Evolutionary conservation across 495 filamentous ascomycete genomes (phyloP), one percentile per base, ranked within the genome.

Genomic region (Podospora fimiseda): DNA sequence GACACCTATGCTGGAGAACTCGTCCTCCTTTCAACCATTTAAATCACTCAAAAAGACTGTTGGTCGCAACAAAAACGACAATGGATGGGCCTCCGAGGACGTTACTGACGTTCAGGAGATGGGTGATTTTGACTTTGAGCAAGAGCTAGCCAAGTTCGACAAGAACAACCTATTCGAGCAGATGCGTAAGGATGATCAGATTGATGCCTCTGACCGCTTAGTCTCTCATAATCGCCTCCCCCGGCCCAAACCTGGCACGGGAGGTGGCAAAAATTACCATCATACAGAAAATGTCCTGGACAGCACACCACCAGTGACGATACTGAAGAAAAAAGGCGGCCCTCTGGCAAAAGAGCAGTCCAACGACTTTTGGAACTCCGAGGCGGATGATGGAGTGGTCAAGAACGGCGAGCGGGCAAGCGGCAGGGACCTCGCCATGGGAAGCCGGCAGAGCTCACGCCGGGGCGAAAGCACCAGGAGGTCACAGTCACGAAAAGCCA

Each of bases 21-120:
- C 69, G 9, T 80, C 70, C 20, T 79, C 74, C 1, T 79, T 75
- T 69, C 83, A 76, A 61, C 78, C 68, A 20, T 78, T 74, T 68
- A 70, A 76, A 66, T 70, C 76, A 59, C 64, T 84, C 63, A 78
- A 79, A 76, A 73, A 75, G 27, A 71, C 74, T 24, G 66, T 73
- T 46, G 75, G 77, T 21, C 72, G 74, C 36, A 68, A 67, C 16
- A 79, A 80, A 19, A 76, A 85, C 55, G 79, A 87, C 16, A 95
- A 87, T 70, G 93, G 90, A 11, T 98, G 93, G 93, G 90, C 89
- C 37, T 96, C 92, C 0, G 93, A 95, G 65, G 91, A 96, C 68
- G 90, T 90, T 20, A 95, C 90, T 2, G 93, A 98, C 68, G 90
- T 95, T n/a, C 92, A 96, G 68, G 92, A 92, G 61, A 76, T 88